Evolutionary conservation across 129 eudicot genomes (phyloP).

Genomic region (Helianthus annuus): DNA sequence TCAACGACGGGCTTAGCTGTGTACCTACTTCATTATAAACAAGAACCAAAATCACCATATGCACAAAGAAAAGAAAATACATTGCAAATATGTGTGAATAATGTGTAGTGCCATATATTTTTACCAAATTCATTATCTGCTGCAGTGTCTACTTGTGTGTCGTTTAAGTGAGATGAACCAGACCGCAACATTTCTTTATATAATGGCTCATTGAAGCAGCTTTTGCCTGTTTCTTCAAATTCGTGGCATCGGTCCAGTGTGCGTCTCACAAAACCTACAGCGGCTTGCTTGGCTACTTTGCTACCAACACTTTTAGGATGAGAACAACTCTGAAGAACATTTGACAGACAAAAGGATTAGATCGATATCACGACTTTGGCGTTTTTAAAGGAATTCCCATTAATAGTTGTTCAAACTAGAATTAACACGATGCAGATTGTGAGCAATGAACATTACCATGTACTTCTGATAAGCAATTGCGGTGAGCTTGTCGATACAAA

Average conservation of each 20-base stretch:
- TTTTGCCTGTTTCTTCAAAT: conserved; percentile 62
- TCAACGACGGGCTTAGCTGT: conserved; percentile 62
- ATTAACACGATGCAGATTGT: conserved; percentile 9
- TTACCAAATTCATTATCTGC: conserved; percentile 53
- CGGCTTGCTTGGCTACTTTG: conserved; percentile 82
- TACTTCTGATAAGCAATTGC: conserved; percentile 79
- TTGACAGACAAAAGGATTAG: conserved; percentile 1
- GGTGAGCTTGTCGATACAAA: conserved; percentile 73
- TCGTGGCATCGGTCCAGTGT: conserved; percentile 61
- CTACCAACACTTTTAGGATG: conserved; percentile 68
- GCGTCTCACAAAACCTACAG: conserved; percentile 64
- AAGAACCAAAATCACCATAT: conserved; percentile 24
- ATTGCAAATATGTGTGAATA: background rate
- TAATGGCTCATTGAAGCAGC: conserved; percentile 70
- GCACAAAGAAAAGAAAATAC: conserved; percentile 16
- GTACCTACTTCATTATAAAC: conserved; percentile 38
- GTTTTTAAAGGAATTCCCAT: background rate
- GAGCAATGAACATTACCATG: conserved; percentile 54
- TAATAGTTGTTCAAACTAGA: conserved; percentile 4
- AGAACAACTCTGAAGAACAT: conserved; percentile 62
- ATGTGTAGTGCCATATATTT: conserved; percentile 26
- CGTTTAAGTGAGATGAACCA: conserved; percentile 48
- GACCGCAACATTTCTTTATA: conserved; percentile 60
- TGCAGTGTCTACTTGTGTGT: conserved; percentile 43
- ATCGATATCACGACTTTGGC: conserved; percentile 16